A percentile compares a stretch with the other conserved stretches of the same genome.
These are phyloP conservation scores for Gracilariopsis chorda DNA, from an alignment of 23 red algal species.

Conservation along the genomic window DNA sequence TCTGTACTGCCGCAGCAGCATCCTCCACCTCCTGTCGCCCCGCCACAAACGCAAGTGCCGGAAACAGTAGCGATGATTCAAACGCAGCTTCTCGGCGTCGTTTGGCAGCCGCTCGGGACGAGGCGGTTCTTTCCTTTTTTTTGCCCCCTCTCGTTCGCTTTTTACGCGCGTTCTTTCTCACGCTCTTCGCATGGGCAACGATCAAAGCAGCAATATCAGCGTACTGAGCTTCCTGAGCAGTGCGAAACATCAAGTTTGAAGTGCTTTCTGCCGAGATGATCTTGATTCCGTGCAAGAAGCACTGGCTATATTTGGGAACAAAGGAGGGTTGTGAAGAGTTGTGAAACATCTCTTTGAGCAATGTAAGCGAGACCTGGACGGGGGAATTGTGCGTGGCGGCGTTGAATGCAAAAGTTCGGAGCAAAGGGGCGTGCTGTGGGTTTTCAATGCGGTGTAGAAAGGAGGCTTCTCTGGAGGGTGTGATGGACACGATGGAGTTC, in stretches of 20 bases:
- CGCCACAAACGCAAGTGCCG: constrained; percentile 32
- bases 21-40: constrained; percentile 11
- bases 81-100: constrained; percentile 23
- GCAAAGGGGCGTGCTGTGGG: constrained; percentile 23
- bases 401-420: constrained; percentile 58
- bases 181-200: constrained; percentile 18
- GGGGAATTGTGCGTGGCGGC: constrained; percentile 45
- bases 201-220: constrained; percentile 44
- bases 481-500: constrained; percentile 24
- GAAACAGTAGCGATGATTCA: constrained; percentile 25
- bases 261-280: constrained; percentile 35
- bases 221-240: constrained; percentile 8
- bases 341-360: constrained; percentile 50
- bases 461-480: neutral
- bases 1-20: constrained; percentile 29
- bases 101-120: neutral
- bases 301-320: constrained; percentile 44
- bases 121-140: constrained; percentile 19
- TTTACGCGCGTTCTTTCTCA: constrained; percentile 1
- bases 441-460: constrained; percentile 42
- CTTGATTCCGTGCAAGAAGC: constrained; percentile 42
- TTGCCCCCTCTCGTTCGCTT: neutral
- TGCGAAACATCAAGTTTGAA: constrained; percentile 29
- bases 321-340: neutral
- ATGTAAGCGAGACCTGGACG: constrained; percentile 46